Conservation (phyloP, 352 stramenopile species). For the Globisporangium megalacanthum region DNA sequence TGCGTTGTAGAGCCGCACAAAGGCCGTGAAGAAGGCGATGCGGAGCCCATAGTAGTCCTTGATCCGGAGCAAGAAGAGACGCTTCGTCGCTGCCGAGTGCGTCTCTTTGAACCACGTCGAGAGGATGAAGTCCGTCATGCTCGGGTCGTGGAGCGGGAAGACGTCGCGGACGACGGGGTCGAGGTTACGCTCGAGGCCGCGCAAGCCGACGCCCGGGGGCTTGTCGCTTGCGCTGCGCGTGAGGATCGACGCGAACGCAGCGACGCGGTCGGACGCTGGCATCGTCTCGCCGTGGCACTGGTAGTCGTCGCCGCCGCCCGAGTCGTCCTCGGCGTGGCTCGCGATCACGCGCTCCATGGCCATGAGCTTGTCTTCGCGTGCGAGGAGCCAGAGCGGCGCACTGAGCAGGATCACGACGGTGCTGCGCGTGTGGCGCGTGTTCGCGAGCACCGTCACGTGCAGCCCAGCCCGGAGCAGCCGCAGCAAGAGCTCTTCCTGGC, state of each 20-base stretch:
- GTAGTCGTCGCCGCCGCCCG: conserved; percentile 46
- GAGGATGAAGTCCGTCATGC: conserved; percentile 57
- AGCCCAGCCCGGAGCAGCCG: conserved; percentile 36
- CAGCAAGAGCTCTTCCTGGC: conserved; percentile 35
- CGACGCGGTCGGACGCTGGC: conserved; percentile 39
- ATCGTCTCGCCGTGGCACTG: conserved; percentile 49
- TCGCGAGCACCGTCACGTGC: conserved; percentile 49
- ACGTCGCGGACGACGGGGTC: conserved; percentile 43
- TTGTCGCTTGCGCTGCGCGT: conserved; percentile 38
- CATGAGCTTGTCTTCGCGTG: conserved; percentile 58
- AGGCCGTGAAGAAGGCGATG: conserved; percentile 55
- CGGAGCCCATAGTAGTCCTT: conserved; percentile 64
- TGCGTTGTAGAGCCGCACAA: conserved; percentile 52
- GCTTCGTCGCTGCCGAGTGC: conserved; percentile 30
- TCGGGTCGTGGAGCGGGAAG: conserved; percentile 56
- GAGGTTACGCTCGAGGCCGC: conserved; percentile 46
- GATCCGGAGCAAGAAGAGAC: conserved; percentile 44
- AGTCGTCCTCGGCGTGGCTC: conserved; percentile 52
- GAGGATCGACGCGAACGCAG: conserved; percentile 48
- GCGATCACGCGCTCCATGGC: conserved; percentile 56
- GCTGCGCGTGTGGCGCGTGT: conserved; percentile 39
- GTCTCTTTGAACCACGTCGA: conserved; percentile 50
- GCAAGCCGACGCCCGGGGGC: conserved; percentile 37
- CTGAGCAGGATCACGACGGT: conserved; percentile 48
- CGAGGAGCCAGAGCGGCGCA: conserved; percentile 48